Base-by-base conservation (phyloP, 805 yeast genomes). In the Kodamaea restingae region DNA sequence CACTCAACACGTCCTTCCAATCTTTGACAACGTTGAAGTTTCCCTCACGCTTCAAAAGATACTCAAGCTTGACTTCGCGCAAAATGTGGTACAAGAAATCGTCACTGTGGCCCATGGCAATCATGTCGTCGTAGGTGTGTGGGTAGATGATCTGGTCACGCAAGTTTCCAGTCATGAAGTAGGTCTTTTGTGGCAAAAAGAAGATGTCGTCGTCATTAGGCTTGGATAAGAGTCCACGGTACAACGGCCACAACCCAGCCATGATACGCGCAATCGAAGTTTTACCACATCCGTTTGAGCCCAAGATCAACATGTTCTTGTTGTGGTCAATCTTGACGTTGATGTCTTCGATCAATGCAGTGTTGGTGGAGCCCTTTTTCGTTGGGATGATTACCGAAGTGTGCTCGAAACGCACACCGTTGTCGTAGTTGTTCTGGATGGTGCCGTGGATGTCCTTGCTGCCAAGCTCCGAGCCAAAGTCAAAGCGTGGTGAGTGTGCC, bases 111-210 rank as follows among this genome's bases (percentile, higher is more conserved):
- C 95, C 95, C 60, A 70, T 68, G 38, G 76, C 81, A 33, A 84
- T 63, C 84, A 88, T 86, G 35, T 86, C 90, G 30, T 73, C 76
- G 52, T 87, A 79, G 14, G 85, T 78, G 62, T 78, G 65, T 3
- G 98, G 98, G 54, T 90, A 90, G 31, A 86, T 88, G 32, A 90
- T 76, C 64, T 90, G 98, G 56, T 90, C 97, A 49, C 96, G 76
- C 46, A 90, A 75, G 18, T 91, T 82, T 5, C 96, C 96, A 42
- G 76, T 73, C 22, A 82, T 71, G 60, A 90, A 85, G 59, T 88
- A 90, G 4, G 95, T 83, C 50, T 82, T 78, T 64, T 90, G 97
- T 9, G 96, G 95, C 40, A 90, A 71, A 57, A 80, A 88, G 42
- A 81, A 71, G 18, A 90, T 73, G 46, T 87, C 88, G 34, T 74